Percentiles rank a stretch among this genome's conserved stretches.
These are phyloP conservation scores for Plasmodium falciparum DNA, from an alignment of 169 alveolate genomes.

Conservation along the genomic window DNA sequence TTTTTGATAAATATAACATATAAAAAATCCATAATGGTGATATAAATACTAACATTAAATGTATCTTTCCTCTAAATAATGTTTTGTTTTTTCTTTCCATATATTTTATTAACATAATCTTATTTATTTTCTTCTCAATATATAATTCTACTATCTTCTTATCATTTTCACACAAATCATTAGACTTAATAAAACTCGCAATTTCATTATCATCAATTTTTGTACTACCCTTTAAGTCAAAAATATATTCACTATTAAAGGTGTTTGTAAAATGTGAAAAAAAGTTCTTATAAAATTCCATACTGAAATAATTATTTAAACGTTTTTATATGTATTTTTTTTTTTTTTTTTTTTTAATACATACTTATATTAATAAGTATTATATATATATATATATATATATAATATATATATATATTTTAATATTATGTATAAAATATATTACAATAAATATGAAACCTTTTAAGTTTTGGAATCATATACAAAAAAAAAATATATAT, in stretches of 20 bases:
- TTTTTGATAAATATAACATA: conserved; percentile 52
- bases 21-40: conserved; percentile 81
- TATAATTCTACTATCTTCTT: conserved; percentile 33
- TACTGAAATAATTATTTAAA: not conserved
- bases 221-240: not conserved
- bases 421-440: no score
- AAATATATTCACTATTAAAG: not conserved
- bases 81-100: conserved; percentile 75
- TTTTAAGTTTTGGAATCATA: no score
- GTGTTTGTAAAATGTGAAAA: conserved; percentile 1
- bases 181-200: not conserved
- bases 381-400: no score
- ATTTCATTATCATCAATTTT: conserved; percentile 3
- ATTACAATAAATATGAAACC: no score
- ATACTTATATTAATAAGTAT: no score
- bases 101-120: conserved; percentile 53
- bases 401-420: no score
- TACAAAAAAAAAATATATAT: no score
- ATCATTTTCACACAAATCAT: conserved; percentile 33
- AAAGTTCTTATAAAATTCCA: not conserved
- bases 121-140: conserved; percentile 54
- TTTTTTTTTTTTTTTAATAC: no score
- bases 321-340: no score
- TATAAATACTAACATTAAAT: conserved; percentile 75
- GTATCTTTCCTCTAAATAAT: conserved; percentile 81